Percentiles rank a stretch among this genome's conserved stretches.
phyloP scores from a whole-genome alignment of 2,329 filamentous ascomycete genomes.

The Fusarium illudens region DNA sequence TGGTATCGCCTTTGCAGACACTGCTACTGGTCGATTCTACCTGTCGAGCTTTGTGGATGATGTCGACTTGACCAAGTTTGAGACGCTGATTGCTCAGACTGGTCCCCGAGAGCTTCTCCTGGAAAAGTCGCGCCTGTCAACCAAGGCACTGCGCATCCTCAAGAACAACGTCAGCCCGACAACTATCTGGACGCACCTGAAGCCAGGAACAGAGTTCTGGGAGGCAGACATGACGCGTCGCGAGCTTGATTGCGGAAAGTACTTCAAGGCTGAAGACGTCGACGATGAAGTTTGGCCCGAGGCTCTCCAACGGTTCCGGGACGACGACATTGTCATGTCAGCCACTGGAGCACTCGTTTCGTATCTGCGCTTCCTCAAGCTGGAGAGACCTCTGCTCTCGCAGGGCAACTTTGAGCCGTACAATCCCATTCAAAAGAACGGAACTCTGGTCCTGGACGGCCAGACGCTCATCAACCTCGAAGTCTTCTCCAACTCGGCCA shows the following conservation, averaged over 20 bases:
- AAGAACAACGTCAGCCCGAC: conserved; percentile 95
- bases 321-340: conserved; percentile 87
- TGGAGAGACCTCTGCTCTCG: conserved; percentile 86
- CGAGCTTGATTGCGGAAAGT: conserved; percentile 80
- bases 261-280: conserved; percentile 71
- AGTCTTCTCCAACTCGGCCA: conserved; percentile 91
- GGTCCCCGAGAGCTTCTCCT: conserved; percentile 87
- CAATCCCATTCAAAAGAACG: conserved; percentile 88
- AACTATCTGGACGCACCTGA: conserved; percentile 94
- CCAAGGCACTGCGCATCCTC: conserved; percentile 89
- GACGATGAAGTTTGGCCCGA: conserved; percentile 77
- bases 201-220: conserved; percentile 90
- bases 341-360: conserved; percentile 88
- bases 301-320: conserved; percentile 73
- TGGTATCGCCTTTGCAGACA: conserved; percentile 93
- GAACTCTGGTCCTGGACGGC: conserved; percentile 90
- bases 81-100: conserved; percentile 94
- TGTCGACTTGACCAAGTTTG: conserved; percentile 92
- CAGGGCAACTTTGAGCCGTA: conserved; percentile 93
- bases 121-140: conserved; percentile 86
- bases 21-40: conserved; percentile 93
- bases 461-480: conserved; percentile 99
- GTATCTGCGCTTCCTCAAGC: conserved; percentile 86
- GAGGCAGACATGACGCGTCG: conserved; percentile 81
- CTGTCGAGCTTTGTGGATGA: conserved; percentile 94